Conservation (phyloP, 805 yeast species). For the Huiozyma naganishii region DNA sequence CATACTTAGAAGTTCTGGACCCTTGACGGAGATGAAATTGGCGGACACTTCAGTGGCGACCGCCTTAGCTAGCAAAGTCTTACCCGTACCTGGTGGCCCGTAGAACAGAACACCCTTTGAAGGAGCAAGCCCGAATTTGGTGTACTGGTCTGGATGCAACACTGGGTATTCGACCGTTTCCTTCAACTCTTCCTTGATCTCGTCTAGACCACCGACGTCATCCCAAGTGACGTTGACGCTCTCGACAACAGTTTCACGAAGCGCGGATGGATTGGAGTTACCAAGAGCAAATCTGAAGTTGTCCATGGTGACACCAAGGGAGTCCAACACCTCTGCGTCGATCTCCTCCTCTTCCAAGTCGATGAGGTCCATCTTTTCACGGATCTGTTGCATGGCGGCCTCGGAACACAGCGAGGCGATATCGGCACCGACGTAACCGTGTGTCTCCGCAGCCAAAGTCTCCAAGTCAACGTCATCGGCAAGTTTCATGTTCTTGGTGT, state of each 20-base stretch:
- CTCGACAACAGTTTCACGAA: slow-evolving; percentile 98
- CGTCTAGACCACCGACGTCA: slow-evolving; percentile 97
- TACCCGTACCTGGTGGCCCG: slow-evolving; percentile 99
- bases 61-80: slow-evolving; percentile 94
- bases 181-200: slow-evolving; percentile 90
- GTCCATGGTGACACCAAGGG: slow-evolving; percentile 97
- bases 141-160: slow-evolving; percentile 95
- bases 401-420: slow-evolving; percentile 98
- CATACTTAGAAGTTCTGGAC: slow-evolving; percentile 64
- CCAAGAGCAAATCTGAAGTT: slow-evolving; percentile 97
- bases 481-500: slow-evolving; percentile 97
- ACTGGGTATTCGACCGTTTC: slow-evolving; percentile 99
- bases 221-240: slow-evolving; percentile 98
- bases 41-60: slow-evolving; percentile 99
- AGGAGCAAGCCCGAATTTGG: slow-evolving; percentile 95
- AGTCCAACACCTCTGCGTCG: slow-evolving; percentile 92
- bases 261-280: slow-evolving; percentile 95
- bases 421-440: slow-evolving; percentile 99
- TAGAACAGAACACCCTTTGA: slow-evolving; percentile 96
- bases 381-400: slow-evolving; percentile 99
- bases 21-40: slow-evolving; percentile 78
- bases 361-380: slow-evolving; percentile 98
- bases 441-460: slow-evolving; percentile 92
- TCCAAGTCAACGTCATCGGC: slow-evolving; percentile 93
- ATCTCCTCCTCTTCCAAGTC: slow-evolving; percentile 44